phyloP scores from a whole-genome alignment of 2,329 filamentous ascomycete species.

The Epichloe aotearoae region DNA sequence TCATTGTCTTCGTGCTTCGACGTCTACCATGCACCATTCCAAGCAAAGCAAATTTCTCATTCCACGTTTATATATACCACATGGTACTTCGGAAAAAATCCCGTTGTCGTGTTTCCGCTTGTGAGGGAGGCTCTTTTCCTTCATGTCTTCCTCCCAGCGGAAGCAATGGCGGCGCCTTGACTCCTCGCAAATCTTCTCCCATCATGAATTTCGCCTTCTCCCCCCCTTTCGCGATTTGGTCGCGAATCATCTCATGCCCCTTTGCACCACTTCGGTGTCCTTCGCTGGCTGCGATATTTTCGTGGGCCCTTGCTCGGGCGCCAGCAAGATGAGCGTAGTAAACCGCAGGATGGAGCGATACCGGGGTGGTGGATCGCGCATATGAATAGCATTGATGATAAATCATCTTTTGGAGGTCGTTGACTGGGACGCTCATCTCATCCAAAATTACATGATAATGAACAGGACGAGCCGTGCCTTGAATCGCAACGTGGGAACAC shows the following conservation, averaged over 20 bases:
- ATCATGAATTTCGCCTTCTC: constrained; percentile 5
- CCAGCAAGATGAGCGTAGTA: constrained; percentile 94
- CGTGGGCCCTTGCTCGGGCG: constrained; percentile 64
- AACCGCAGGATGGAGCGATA: constrained; percentile 77
- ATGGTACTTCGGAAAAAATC: constrained; percentile 26
- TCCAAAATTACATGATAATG: constrained; percentile 86
- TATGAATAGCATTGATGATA: constrained; percentile 96
- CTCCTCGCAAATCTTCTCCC: constrained; percentile 9
- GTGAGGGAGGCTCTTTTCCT: constrained; percentile 10
- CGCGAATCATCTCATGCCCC: constrained; percentile 25
- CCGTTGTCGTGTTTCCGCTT: constrained; percentile 20
- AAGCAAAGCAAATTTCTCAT: neutral
- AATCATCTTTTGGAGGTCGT: constrained; percentile 72
- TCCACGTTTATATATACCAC: constrained; percentile 27
- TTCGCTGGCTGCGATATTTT: constrained; percentile 34
- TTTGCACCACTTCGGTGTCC: constrained; percentile 31
- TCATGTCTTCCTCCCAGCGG: constrained; percentile 16
- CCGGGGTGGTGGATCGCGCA: constrained; percentile 78
- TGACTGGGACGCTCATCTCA: constrained; percentile 54
- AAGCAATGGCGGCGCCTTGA: constrained; percentile 19
- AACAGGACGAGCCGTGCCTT: constrained; percentile 84
- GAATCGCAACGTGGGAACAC: constrained; percentile 58
- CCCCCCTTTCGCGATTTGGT: constrained; percentile 26
- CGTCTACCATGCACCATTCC: constrained; percentile 5
- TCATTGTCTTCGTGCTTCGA: constrained; percentile 6